Percentiles rank a stretch among this genome's conserved stretches.
Evolutionary conservation across 148 eudicot genomes (phyloP).

Genomic region (Fagopyrum homotropicum): DNA sequence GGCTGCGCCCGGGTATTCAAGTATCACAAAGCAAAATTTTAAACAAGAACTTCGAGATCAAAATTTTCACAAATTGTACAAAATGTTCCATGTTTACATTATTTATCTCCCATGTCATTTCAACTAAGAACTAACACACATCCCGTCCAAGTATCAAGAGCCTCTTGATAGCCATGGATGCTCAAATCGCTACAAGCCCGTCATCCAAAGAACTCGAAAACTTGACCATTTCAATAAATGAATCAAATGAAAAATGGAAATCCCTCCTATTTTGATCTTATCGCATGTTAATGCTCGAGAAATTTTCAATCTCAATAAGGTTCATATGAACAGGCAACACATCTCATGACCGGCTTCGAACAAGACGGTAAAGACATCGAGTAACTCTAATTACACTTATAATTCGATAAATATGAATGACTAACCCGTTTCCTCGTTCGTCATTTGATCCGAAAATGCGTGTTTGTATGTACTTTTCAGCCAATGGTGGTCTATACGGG

Average conservation of each 20-base stretch:
- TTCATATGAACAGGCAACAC: background rate
- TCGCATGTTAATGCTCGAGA: background rate
- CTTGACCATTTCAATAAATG: background rate
- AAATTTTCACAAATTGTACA: background rate
- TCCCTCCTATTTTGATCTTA: background rate
- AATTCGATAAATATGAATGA: background rate
- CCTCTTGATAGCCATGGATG: background rate
- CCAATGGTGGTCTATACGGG: slow-evolving; percentile 23
- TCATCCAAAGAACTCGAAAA: background rate
- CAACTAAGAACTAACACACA: background rate
- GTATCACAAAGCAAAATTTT: background rate
- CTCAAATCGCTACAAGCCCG: background rate
- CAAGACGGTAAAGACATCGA: background rate
- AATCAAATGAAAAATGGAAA: background rate
- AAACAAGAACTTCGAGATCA: background rate
- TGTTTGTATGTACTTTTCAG: background rate
- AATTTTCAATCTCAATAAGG: background rate
- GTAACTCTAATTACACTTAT: background rate
- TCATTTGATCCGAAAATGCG: background rate
- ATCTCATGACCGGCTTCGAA: background rate
- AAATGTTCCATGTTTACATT: background rate
- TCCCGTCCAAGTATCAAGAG: background rate
- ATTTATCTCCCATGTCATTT: background rate
- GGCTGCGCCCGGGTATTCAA: background rate
- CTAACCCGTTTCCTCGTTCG: background rate